These are phyloP conservation scores for Colletotrichum cereale DNA, from an alignment of 2,329 filamentous ascomycete species.

Conservation along the genomic window DNA sequence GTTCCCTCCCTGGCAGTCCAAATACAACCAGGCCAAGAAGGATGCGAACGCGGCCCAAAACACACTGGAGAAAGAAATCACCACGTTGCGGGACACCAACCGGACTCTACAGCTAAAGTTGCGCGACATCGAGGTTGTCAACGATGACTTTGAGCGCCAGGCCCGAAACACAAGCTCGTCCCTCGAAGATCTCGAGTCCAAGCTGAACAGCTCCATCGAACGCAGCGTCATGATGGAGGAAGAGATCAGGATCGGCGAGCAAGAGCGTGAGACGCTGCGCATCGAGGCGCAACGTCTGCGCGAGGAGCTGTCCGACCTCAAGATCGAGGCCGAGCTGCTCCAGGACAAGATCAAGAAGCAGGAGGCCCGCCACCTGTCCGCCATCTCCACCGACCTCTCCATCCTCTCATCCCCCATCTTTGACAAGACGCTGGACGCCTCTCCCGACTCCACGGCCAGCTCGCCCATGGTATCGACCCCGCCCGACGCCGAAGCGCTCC, in stretches of 20 bases:
- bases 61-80: constrained; percentile 94
- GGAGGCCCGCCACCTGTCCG: constrained; percentile 68
- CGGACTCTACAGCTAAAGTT: constrained; percentile 85
- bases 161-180: constrained; percentile 96
- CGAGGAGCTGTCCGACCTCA: constrained; percentile 92
- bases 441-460: constrained; percentile 87
- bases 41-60: constrained; percentile 90
- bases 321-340: constrained; percentile 93
- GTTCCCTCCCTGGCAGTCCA: constrained; percentile 70
- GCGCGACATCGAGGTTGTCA: constrained; percentile 95
- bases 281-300: constrained; percentile 92
- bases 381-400: constrained; percentile 72
- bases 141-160: constrained; percentile 98
- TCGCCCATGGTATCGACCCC: constrained; percentile 93
- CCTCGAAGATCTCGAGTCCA: constrained; percentile 95
- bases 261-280: constrained; percentile 88
- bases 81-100: constrained; percentile 86
- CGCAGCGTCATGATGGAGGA: constrained; percentile 93
- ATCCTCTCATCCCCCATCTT: constrained; percentile 78
- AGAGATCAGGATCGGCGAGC: constrained; percentile 90
- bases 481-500: constrained; percentile 64
- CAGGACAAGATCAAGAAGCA: constrained; percentile 91
- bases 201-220: constrained; percentile 96
- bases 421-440: constrained; percentile 76
- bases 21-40: constrained; percentile 94